phyloP scores from a whole-genome alignment of 257 asterid genomes.

The Cinchona pubescens region DNA sequence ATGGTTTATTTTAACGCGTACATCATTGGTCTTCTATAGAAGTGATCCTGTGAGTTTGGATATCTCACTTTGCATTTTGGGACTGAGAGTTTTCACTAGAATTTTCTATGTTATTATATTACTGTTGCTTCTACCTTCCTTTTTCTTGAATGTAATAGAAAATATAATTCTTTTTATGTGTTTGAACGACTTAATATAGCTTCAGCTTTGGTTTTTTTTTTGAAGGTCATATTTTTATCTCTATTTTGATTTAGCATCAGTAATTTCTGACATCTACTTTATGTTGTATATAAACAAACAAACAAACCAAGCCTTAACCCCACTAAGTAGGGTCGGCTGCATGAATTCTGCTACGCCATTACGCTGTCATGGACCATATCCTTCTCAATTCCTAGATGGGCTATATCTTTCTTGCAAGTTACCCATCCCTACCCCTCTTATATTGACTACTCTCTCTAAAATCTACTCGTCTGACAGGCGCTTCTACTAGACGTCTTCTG shows the following conservation, averaged over 20 bases:
- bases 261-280: background rate
- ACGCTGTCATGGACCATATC: too few relatives aligned
- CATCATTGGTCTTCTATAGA: slow-evolving; percentile 96
- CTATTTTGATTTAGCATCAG: too few relatives aligned
- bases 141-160: background rate
- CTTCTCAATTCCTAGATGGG: too few relatives aligned
- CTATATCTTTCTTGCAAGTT: too few relatives aligned
- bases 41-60: slow-evolving; percentile 86
- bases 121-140: background rate
- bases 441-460: too few relatives aligned
- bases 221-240: background rate
- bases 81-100: background rate
- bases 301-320: too few relatives aligned
- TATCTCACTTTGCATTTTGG: background rate
- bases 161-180: background rate
- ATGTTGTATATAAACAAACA: background rate
- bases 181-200: background rate
- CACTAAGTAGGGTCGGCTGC: too few relatives aligned
- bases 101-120: background rate
- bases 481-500: too few relatives aligned
- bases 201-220: background rate
- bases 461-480: too few relatives aligned
- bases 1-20: slow-evolving; percentile 94
- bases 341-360: too few relatives aligned
- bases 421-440: too few relatives aligned